Evolutionary conservation across 1,284 basidiomycete genomes (phyloP), one percentile per base, ranked within the genome.

Genomic region (Agroathelia rolfsii): DNA sequence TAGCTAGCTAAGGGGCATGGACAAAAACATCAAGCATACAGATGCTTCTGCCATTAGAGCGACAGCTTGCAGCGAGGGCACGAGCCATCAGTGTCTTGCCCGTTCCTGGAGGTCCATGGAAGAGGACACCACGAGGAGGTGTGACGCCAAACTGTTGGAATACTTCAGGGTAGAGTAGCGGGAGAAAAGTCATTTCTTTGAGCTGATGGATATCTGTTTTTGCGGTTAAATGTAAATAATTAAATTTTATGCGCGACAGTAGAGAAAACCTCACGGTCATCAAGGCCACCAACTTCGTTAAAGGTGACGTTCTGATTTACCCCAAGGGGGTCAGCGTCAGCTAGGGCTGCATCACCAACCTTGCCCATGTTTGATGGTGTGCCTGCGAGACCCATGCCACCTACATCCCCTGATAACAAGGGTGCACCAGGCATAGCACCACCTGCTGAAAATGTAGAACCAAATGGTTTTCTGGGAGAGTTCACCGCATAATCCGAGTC

Each of bases 181-280:
- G 95, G 0, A 99, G 70, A 13, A 94, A 71, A 0, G 96, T 96
- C 95, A 99, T 98, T 55, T 99, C 95, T 61, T 97, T 98, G 42
- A 98, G 64, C 21, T 92, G 87, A 51, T 95, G 92, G 42, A 98
- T 95, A 51, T 98, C 84, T 88, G 40, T 13, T 33, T 10, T 26
- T 38, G 32, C 11, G 10, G 25, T 15, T 35, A 23, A 24, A 41
- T 14, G 2, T 12, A 19, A 18, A 17, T 5, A 20, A 15, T 8
- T 24, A 20, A 39, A 32, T 24, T n/a, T 34, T 21, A 15, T 34
- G 21, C 44, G 38, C 3, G 20, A 23, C 12, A 5, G 35, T 11
- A 23, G 11, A 31, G 4, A 23, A 17, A 23, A n/a, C 65, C 84
- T 53, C 47, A 89, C 86, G 94, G 37, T 87, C 80, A 49, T 97